Evolutionary conservation across 345 rosid species (phyloP).

Genomic region (Corchorus olitorius): DNA sequence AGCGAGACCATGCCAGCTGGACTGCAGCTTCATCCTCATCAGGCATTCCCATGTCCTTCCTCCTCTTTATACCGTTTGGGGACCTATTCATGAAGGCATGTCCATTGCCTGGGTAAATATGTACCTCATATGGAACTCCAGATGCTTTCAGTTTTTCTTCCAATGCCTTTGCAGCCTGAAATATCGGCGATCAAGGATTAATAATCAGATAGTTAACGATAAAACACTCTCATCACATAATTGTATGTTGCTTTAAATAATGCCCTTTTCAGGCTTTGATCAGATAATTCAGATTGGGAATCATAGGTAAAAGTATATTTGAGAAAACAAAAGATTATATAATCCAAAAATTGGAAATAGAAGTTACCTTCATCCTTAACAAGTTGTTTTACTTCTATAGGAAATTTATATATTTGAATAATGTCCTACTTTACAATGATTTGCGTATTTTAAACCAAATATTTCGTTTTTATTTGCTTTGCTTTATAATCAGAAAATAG

Average conservation of each 20-base stretch:
- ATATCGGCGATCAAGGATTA: slow-evolving; percentile 11
- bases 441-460: neutral
- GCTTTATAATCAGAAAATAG: neutral
- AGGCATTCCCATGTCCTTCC: slow-evolving; percentile 81
- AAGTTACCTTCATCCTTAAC: too few relatives aligned
- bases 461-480: neutral
- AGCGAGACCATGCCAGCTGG: slow-evolving; percentile 91
- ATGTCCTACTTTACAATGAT: neutral
- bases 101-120: slow-evolving; percentile 67
- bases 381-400: too few relatives aligned
- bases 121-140: slow-evolving; percentile 76
- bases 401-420: neutral
- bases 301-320: neutral
- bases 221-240: neutral
- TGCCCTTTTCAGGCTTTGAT: neutral
- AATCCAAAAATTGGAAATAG: too few relatives aligned
- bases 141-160: slow-evolving; percentile 83
- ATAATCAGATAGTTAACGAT: neutral
- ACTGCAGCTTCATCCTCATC: slow-evolving; percentile 85
- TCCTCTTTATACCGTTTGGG: slow-evolving; percentile 71
- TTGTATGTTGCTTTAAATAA: neutral
- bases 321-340: too few relatives aligned
- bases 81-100: slow-evolving; percentile 93
- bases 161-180: slow-evolving; percentile 82
- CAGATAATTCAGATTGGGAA: neutral